A percentile compares a stretch with the other conserved stretches of the same genome.
Evolutionary conservation across 805 yeast genomes (phyloP).

Genomic region (Zygoascus ofunaensis): DNA sequence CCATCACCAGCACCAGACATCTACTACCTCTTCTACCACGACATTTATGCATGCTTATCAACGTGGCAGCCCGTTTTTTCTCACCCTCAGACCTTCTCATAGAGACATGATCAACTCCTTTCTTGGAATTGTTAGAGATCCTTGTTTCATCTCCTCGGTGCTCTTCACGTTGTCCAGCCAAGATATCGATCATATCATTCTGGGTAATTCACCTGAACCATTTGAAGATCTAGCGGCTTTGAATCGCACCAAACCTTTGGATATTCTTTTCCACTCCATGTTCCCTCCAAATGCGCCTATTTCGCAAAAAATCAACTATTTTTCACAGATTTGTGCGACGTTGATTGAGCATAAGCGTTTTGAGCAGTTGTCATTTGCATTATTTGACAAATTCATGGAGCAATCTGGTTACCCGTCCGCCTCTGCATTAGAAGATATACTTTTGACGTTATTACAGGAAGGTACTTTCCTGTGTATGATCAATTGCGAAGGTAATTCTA

Average conservation of each 20-base stretch:
- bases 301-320: slow-evolving; percentile 19
- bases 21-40: not conserved
- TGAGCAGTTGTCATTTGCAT: slow-evolving; percentile 14
- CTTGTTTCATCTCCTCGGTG: slow-evolving; percentile 27
- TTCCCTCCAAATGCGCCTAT: slow-evolving; percentile 21
- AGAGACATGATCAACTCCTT: slow-evolving; percentile 26
- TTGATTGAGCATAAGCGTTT: slow-evolving; percentile 17
- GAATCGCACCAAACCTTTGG: slow-evolving; percentile 22
- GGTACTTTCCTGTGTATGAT: slow-evolving; percentile 15
- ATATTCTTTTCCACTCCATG: slow-evolving; percentile 25
- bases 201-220: slow-evolving; percentile 8
- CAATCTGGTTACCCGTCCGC: slow-evolving; percentile 9
- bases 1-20: not conserved
- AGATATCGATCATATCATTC: slow-evolving; percentile 17
- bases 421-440: slow-evolving; percentile 11
- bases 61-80: slow-evolving; percentile 6
- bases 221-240: slow-evolving; percentile 19
- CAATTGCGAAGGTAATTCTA: not conserved
- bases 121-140: slow-evolving; percentile 25
- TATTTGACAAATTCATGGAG: slow-evolving; percentile 16
- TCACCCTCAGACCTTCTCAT: slow-evolving; percentile 23
- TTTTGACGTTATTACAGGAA: slow-evolving; percentile 14
- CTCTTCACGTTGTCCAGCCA: slow-evolving; percentile 16
- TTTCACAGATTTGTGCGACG: slow-evolving; percentile 20
- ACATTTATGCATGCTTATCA: not conserved